Evolutionary conservation across 768 basidiomycete species (phyloP).

Genomic region (Leccinum incarnatum): DNA sequence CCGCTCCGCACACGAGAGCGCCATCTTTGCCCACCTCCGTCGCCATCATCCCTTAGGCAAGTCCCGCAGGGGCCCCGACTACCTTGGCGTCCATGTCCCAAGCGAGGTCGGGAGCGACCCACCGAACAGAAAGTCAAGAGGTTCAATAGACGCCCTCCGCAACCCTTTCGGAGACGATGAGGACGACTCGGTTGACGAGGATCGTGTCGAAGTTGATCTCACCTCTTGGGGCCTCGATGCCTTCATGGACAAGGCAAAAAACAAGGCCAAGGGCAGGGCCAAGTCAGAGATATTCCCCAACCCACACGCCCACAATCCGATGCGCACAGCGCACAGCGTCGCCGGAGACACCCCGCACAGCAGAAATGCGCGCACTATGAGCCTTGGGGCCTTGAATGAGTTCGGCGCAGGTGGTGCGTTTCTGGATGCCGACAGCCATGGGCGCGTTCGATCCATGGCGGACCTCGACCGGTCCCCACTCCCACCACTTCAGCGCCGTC

Average conservation of each 20-base stretch:
- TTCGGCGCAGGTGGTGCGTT: slow-evolving; percentile 48
- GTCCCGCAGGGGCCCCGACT: slow-evolving; percentile 56
- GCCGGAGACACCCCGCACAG: slow-evolving; percentile 39
- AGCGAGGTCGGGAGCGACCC: slow-evolving; percentile 55
- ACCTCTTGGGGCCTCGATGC: slow-evolving; percentile 82
- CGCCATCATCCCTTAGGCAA: slow-evolving; percentile 49
- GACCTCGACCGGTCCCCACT: slow-evolving; percentile 46
- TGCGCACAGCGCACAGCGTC: slow-evolving; percentile 44
- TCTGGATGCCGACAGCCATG: slow-evolving; percentile 38
- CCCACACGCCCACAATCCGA: slow-evolving; percentile 36
- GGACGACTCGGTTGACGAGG: slow-evolving; percentile 47
- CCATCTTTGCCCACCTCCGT: slow-evolving; percentile 79
- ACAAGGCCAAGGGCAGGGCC: slow-evolving; percentile 39
- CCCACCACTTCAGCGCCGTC: slow-evolving; percentile 45
- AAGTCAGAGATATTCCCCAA: slow-evolving; percentile 42
- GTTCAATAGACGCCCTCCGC: slow-evolving; percentile 59
- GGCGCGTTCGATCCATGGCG: slow-evolving; percentile 59
- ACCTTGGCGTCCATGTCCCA: slow-evolving; percentile 66
- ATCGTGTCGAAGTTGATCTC: slow-evolving; percentile 70
- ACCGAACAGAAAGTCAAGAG: slow-evolving; percentile 49
- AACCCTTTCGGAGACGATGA: slow-evolving; percentile 69
- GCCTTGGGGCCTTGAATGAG: slow-evolving; percentile 60
- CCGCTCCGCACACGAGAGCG: slow-evolving; percentile 76
- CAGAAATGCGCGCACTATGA: slow-evolving; percentile 58
- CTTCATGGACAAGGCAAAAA: slow-evolving; percentile 58